These are phyloP conservation scores for Candida pini DNA, from an alignment of 805 yeast species.

Conservation along the genomic window DNA sequence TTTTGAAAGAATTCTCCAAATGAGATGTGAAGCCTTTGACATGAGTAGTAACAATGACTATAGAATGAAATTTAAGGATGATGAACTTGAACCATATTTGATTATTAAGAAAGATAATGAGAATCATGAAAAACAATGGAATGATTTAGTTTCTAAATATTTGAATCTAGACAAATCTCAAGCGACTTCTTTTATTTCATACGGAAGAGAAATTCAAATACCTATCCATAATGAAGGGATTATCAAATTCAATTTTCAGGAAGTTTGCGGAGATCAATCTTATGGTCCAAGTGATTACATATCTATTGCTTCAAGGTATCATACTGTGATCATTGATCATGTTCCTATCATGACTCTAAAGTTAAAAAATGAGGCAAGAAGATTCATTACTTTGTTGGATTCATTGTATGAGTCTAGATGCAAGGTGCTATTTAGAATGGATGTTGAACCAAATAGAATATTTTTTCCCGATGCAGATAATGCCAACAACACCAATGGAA, in stretches of 20 bases:
- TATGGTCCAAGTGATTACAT: conserved; percentile 68
- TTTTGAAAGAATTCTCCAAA: conserved; percentile 50
- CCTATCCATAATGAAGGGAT: conserved; percentile 36
- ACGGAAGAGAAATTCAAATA: conserved; percentile 46
- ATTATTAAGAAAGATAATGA: conserved; percentile 27
- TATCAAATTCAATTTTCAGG: conserved; percentile 45
- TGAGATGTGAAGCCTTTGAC: conserved; percentile 56
- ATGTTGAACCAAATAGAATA: conserved; percentile 42
- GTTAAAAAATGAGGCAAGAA: conserved; percentile 62
- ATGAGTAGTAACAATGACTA: conserved; percentile 59
- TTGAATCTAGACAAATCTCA: conserved; percentile 7
- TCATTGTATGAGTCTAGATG: conserved; percentile 67
- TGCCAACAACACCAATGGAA: no score
- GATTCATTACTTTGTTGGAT: conserved; percentile 62
- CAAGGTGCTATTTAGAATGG: conserved; percentile 48
- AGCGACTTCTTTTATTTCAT: conserved; percentile 38
- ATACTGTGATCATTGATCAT: conserved; percentile 50
- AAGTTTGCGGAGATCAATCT: conserved; percentile 46
- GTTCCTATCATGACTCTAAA: conserved; percentile 54
- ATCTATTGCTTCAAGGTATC: conserved; percentile 55
- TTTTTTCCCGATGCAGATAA: conserved; percentile 62
- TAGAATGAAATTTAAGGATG: conserved; percentile 32
- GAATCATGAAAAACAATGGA: conserved; percentile 32
- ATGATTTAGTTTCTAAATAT: conserved; percentile 22
- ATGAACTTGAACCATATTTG: conserved; percentile 25